Percentiles rank a stretch among this genome's conserved stretches.
Evolutionary conservation across 169 alveolate genomes (phyloP).

Genomic region (Besnoitia besnoiti): DNA sequence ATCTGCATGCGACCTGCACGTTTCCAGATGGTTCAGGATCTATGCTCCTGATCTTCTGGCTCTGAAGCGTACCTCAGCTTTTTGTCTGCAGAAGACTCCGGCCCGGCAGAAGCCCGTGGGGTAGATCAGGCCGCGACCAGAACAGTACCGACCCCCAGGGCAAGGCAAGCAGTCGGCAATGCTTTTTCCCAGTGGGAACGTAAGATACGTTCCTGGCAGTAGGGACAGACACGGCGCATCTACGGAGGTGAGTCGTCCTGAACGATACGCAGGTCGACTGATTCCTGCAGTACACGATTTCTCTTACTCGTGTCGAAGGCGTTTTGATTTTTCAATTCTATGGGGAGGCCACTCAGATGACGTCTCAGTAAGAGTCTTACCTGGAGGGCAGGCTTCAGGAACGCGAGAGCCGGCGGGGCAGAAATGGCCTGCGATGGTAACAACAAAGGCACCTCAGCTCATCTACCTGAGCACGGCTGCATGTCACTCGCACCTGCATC

Average conservation of each 20-base stretch:
- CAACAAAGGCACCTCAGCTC: too few relatives aligned
- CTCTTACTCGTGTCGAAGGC: background rate
- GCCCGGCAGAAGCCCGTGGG: constrained; percentile 9
- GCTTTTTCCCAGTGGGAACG: constrained; percentile 51
- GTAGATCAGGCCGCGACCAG: background rate
- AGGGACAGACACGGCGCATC: background rate
- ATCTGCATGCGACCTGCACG: too few relatives aligned
- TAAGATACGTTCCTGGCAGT: constrained; percentile 71
- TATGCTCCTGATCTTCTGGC: too few relatives aligned
- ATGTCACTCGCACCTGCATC: too few relatives aligned
- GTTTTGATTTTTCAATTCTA: background rate
- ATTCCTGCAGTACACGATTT: background rate
- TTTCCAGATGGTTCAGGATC: too few relatives aligned
- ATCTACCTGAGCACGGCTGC: too few relatives aligned
- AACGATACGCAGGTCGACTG: background rate
- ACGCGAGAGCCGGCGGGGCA: constrained; percentile 1
- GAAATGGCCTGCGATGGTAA: background rate
- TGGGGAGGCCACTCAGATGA: background rate
- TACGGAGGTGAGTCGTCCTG: too few relatives aligned
- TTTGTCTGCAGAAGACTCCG: constrained; percentile 70
- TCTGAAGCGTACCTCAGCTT: background rate
- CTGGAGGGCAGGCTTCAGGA: constrained; percentile 25
- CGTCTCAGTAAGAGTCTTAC: background rate
- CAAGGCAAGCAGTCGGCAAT: constrained; percentile 73
- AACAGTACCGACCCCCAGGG: constrained; percentile 73